Evolutionary conservation across 2,329 filamentous ascomycete genomes (phyloP), one percentile per base, ranked within the genome.

Genomic region (Trichoderma atroviride): DNA sequence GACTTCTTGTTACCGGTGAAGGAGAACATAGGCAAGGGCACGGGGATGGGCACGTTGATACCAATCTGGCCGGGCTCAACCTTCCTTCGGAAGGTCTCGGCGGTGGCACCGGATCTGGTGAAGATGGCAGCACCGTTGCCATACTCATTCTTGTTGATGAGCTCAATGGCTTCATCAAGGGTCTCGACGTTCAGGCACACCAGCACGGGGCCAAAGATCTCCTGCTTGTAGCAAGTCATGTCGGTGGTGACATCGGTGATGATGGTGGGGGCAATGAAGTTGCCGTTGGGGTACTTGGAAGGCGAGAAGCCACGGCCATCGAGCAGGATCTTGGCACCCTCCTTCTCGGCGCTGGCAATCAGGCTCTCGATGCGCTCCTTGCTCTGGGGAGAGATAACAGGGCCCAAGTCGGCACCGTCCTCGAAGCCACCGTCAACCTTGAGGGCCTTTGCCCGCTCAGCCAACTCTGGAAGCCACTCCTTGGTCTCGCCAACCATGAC

Each of bases 91-190:
- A 95, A 96, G 29, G 86, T 86, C 77, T 91, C 89, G 52, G 92
- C 93, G 16, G 92, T 93, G 7, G 92, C 84, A 27, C 92, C 92
- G 24, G 88, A 92, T 72, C 87, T 86, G 16, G 92, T 96, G 84
- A 96, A 96, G 83, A 96, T 92, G 75, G 93, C 92, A 13, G 90
- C 90, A 73, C 92, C 92, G 83, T 96, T 96, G 74, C 92, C 92
- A 79, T 96, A 96, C 80, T 94, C 91, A 81, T 96, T 96, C 71
- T 83, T 84, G 83, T 96, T 96, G 84, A 96, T 94, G 72, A 94
- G 83, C 37, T 91, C 87, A 75, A 96, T 90, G 47, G 92, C 92
- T 65, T 93, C 91, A 76, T 94, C 91, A 68, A 95, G 86, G 6
- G 91, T 93, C 53, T 90, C 87, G 22, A 91, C 91, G 76, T 92